A percentile compares a stretch with the other conserved stretches of the same genome.
Evolutionary conservation across 768 basidiomycete genomes (phyloP).

Genomic region (Jaapia argillacea): DNA sequence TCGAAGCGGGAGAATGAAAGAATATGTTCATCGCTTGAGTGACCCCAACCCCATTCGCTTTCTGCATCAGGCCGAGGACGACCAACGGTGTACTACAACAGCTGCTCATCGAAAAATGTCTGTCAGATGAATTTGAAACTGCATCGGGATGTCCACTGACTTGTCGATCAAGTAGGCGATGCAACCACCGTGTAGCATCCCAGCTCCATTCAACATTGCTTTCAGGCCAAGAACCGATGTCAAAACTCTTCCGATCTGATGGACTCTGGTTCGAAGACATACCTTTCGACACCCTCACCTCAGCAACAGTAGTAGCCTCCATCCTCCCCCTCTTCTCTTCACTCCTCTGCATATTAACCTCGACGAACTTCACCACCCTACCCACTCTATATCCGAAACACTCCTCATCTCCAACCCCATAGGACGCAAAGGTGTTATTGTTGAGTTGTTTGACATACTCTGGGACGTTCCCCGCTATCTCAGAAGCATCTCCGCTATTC

Average conservation of each 20-base stretch:
- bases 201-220: constrained; percentile 72
- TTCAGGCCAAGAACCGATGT: not conserved
- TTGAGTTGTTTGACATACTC: constrained; percentile 55
- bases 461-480: constrained; percentile 55
- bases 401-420: constrained; percentile 58
- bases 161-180: constrained; percentile 69
- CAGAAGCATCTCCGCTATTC: constrained; percentile 43
- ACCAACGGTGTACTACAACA: constrained; percentile 63
- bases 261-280: constrained; percentile 13
- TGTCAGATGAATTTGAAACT: not conserved
- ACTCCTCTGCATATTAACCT: constrained; percentile 40
- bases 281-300: constrained; percentile 56
- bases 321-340: constrained; percentile 36
- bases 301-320: constrained; percentile 54
- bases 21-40: constrained; percentile 62
- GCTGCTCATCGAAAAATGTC: constrained; percentile 18
- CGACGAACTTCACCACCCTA: constrained; percentile 46
- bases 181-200: constrained; percentile 70
- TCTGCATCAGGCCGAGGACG: constrained; percentile 49
- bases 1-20: constrained; percentile 59
- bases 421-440: constrained; percentile 56
- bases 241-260: no score
- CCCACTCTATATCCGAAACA: constrained; percentile 57
- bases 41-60: constrained; percentile 63
- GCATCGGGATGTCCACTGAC: constrained; percentile 22